Conservation (phyloP, 768 basidiomycete species). For the Mycena epipterygia region DNA sequence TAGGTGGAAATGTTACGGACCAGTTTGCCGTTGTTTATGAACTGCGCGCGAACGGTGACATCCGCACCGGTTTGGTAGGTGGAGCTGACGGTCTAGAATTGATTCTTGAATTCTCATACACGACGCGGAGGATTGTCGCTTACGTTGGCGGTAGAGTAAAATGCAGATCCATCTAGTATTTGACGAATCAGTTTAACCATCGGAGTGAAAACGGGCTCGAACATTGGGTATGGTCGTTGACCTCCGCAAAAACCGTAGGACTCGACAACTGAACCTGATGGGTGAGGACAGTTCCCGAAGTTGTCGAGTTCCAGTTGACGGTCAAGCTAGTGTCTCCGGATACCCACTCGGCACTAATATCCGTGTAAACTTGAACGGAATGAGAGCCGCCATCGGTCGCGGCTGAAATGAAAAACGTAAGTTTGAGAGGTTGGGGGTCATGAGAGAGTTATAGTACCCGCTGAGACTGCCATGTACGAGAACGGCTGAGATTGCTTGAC, state of each 20-base stretch:
- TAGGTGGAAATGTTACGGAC: no score
- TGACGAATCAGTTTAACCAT: conserved; percentile 5
- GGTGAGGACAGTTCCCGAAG: conserved; percentile 59
- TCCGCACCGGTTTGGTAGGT: conserved; percentile 74
- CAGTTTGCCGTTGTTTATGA: conserved; percentile 68
- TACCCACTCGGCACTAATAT: conserved; percentile 71
- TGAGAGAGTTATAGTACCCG: no score
- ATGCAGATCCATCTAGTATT: conserved; percentile 73
- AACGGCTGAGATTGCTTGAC: conserved; percentile 75
- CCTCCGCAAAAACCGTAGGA: conserved; percentile 62
- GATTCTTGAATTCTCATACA: conserved; percentile 16
- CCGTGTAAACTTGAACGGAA: conserved; percentile 68
- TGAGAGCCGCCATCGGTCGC: conserved; percentile 65
- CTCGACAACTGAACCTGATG: conserved; percentile 71
- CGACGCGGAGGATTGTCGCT: conserved; percentile 27
- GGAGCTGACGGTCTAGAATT: conserved; percentile 56
- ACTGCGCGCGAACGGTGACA: conserved; percentile 67
- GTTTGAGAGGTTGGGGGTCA: no score
- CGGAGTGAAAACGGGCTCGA: conserved; percentile 36
- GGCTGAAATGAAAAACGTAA: conserved; percentile 34
- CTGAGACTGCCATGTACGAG: conserved; percentile 63
- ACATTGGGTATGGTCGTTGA: conserved; percentile 74
- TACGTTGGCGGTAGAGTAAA: conserved; percentile 69
- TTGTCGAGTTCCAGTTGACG: conserved; percentile 69
- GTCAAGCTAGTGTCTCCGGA: conserved; percentile 61